These are phyloP conservation scores for Amauroascus niger DNA, from an alignment of 2,329 filamentous ascomycete genomes.

Conservation along the genomic window DNA sequence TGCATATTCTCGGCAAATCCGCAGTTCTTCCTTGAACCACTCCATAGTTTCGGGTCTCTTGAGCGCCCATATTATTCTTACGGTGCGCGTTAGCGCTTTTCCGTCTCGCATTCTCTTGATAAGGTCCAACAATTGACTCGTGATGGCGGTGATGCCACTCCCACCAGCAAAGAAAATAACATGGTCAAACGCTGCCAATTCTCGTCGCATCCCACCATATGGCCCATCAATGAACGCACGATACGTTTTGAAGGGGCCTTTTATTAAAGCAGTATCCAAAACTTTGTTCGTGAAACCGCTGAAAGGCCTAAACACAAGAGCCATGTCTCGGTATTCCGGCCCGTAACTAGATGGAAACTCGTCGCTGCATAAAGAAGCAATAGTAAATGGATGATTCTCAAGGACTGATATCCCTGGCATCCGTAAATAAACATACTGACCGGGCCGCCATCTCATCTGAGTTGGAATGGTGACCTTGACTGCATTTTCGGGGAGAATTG, in stretches of 20 bases:
- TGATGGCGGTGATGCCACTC: constrained; percentile 85
- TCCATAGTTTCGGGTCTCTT: constrained; percentile 89
- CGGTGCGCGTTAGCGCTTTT: constrained; percentile 81
- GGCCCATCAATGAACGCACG: constrained; percentile 87
- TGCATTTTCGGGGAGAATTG: constrained; percentile 82
- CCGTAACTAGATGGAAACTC: constrained; percentile 91
- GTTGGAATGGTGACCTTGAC: constrained; percentile 93
- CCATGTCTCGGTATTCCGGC: constrained; percentile 76
- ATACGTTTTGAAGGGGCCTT: constrained; percentile 85
- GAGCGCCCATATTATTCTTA: constrained; percentile 88
- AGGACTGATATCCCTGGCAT: constrained; percentile 88
- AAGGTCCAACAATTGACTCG: constrained; percentile 83
- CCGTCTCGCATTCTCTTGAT: constrained; percentile 94
- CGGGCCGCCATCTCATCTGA: constrained; percentile 83
- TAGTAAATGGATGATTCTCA: constrained; percentile 92
- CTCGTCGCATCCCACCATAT: constrained; percentile 86
- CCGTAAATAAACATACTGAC: constrained; percentile 87
- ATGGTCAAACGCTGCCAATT: constrained; percentile 84
- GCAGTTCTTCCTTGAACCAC: constrained; percentile 92
- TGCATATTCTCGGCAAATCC: constrained; percentile 81
- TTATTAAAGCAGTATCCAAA: constrained; percentile 69
- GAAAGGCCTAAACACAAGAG: constrained; percentile 84
- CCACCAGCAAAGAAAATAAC: constrained; percentile 89
- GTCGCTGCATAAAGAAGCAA: constrained; percentile 82
- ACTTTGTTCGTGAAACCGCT: constrained; percentile 81